Base-by-base conservation (phyloP, 75 land plant species). In the Selaginella moellendorffii region DNA sequence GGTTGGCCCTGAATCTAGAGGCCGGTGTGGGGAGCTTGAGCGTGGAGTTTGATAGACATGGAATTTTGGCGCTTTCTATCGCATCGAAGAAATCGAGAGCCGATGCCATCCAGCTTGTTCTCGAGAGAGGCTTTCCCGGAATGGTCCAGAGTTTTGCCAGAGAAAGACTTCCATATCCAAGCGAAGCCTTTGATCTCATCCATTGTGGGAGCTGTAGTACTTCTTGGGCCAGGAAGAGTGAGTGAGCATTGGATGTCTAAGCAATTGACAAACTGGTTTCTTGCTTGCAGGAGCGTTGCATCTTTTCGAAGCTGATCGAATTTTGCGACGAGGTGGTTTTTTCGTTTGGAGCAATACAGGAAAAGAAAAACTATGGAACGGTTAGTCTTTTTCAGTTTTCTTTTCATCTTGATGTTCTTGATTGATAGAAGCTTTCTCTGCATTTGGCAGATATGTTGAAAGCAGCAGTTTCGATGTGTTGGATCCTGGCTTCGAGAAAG, bases 141-240 rank as follows among this genome's bases (percentile, higher is more conserved):
- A 36, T 36, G 46, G 46, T 36, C 46, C 46, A 36, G 5, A 36
- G 46, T 14, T 36, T 20, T 27, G 19, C n/a, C n/a, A 10, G 1
- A 18, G 1, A 31, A 24, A 2, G 27, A 24, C 60, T 20, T n/a
- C 26, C 36, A 23, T 26, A 17, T 54, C 73, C 73, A 0, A 59
- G 28, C 29, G 42, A 71, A 65, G 73, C 73, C 29, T 71, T 71
- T n/a, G 73, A 71, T 31, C 24, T 71, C 30, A 51, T 71, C 21
- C 73, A 71, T 36, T 71, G 73, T 23, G 73, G 61, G 23, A 62
- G 51, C 30, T 71, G 73, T 53, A 56, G 53, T 24, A 9, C 64
- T 52, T 58, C 68, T 20, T 71, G 73, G 73, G 17, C 21, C 46
- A 54, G 22, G 25, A 18, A 65, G 26, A 61, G 69, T 71, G 5